A percentile compares a stretch with the other conserved stretches of the same genome.
phyloP scores from a whole-genome alignment of 352 stramenopile genomes.

The Pythium sp. region DNA sequence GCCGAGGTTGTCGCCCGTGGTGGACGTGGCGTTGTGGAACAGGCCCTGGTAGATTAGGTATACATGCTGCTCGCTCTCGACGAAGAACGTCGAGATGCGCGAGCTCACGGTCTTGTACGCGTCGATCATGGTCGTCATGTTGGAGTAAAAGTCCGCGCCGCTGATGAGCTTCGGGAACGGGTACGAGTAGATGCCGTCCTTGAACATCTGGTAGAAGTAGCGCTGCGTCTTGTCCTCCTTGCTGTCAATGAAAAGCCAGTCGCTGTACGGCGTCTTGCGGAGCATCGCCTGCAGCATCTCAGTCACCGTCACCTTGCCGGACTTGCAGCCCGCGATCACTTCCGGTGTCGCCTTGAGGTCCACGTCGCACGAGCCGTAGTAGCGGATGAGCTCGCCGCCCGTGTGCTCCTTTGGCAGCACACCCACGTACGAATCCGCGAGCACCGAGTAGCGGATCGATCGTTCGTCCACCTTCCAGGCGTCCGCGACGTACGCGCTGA shows the following conservation, averaged over 20 bases:
- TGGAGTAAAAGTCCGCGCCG: constrained; percentile 51
- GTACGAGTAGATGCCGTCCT: constrained; percentile 47
- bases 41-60: constrained; percentile 39
- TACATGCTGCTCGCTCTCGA: constrained; percentile 46
- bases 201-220: constrained; percentile 62
- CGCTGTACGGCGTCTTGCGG: constrained; percentile 33
- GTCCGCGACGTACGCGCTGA: constrained; percentile 43
- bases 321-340: constrained; percentile 43
- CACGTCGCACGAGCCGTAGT: constrained; percentile 55
- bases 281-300: constrained; percentile 58
- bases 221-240: constrained; percentile 61
- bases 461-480: constrained; percentile 51
- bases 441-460: constrained; percentile 51
- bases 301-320: constrained; percentile 36
- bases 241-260: constrained; percentile 70
- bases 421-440: constrained; percentile 65
- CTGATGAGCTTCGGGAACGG: constrained; percentile 55
- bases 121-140: constrained; percentile 50
- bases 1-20: constrained; percentile 27
- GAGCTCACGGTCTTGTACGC: constrained; percentile 47
- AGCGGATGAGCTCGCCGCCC: constrained; percentile 38
- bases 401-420: constrained; percentile 49
- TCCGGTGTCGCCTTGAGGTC: constrained; percentile 38
- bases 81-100: constrained; percentile 49
- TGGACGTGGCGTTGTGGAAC: constrained; percentile 49